phyloP scores from a whole-genome alignment of 177 flowering plant genomes.

The Vitis hybrid region DNA sequence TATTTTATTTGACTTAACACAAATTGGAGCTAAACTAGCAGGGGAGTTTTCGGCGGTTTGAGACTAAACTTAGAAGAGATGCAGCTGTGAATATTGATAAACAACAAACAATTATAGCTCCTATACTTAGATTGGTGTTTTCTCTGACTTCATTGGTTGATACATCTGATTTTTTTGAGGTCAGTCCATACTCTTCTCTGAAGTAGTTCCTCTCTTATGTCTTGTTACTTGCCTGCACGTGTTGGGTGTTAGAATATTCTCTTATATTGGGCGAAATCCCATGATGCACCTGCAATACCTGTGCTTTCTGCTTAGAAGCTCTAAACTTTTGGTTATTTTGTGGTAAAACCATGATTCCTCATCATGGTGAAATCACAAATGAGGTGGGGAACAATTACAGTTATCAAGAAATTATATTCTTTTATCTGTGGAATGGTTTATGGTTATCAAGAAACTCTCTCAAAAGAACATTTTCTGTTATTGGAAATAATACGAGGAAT shows the following conservation, averaged over 20 bases:
- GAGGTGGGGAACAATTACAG: background rate
- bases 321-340: background rate
- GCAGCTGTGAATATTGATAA: constrained; percentile 47
- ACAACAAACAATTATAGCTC: constrained; percentile 51
- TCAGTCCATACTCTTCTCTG: constrained; percentile 16
- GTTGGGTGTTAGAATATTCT: background rate
- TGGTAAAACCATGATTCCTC: background rate
- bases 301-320: background rate
- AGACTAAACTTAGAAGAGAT: constrained; percentile 47
- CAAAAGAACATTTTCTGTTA: too few species aligned
- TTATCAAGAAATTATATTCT: too few species aligned
- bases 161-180: constrained; percentile 85
- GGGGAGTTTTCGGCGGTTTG: constrained; percentile 62
- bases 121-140: constrained; percentile 77
- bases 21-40: constrained; percentile 21
- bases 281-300: background rate
- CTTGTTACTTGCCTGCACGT: background rate
- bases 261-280: background rate
- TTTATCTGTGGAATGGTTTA: too few species aligned
- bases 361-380: background rate
- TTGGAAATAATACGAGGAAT: too few species aligned
- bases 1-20: background rate
- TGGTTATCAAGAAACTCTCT: too few species aligned
- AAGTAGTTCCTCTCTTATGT: background rate
- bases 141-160: constrained; percentile 82